Base-by-base conservation (phyloP, 2,329 filamentous ascomycete genomes). In the Trichoderma sp. region DNA sequence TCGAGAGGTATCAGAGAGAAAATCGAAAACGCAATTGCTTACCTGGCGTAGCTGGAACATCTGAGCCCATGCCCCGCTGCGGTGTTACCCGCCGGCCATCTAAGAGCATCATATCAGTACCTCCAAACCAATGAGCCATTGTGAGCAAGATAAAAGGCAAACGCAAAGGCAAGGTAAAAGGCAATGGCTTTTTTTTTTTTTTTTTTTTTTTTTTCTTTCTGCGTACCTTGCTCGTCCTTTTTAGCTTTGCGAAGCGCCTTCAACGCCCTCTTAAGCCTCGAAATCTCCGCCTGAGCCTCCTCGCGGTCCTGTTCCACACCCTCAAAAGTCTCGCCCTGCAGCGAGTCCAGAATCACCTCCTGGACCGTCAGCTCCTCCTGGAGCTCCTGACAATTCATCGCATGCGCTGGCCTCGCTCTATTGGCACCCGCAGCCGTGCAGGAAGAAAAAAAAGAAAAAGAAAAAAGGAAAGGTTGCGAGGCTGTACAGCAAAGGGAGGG, bases 321-420 rank as follows among this genome's bases (percentile, higher is more conserved):
- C 6, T 76, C 73, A 64, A 74, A 75, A 7, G 69, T 64, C 39
- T 72, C 72, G 28, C 64, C 70, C 24, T 70, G 49, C n/a, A 86
- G 77, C 2, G 83, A 85, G 8, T 74, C 71, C 3, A 85, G 76
- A 24, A 85, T 77, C 60, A 81, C 80, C 58, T 76, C 76, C 69
- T 84, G 80, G 24, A 84, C 76, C 37, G 73, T 76, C 70, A 85
- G 74, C 67, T 85, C 82, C 59, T 83, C 81, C 21, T 71, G 71
- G 24, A 84, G 72, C 21, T 73, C 75, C 58, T 76, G 73, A 21
- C 77, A 59, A 11, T 67, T 71, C 68, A 71, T 70, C 21, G 63
- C 8, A 21, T 56, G 63, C 63, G 52, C 28, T 65, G 56, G 59
- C n/a, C 26, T 55, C 18, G 56, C 69, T 54, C 54, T 70, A 54